Evolutionary conservation across 2,329 filamentous ascomycete genomes (phyloP), one percentile per base, ranked within the genome.

Genomic region (Leptographium flavum): DNA sequence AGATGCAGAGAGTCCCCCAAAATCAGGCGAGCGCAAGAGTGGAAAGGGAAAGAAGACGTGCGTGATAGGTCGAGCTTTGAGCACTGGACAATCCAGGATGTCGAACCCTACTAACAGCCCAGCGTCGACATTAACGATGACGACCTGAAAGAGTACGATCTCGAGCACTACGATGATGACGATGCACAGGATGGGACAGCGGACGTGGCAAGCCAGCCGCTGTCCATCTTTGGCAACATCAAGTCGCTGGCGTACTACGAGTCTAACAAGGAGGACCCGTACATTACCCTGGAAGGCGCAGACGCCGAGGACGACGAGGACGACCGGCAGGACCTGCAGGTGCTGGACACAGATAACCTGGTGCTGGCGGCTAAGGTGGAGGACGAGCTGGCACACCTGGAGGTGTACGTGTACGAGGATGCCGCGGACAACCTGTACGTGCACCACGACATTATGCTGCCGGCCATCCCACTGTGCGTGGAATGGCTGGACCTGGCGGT

Each of bases 361-460:
- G 73, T 98, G 30, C 70, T 98, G 40, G 85, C 90, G 11, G 88
- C 87, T 52, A 90, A 94, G 66, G 82, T 96, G 43, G 92, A 98
- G 64, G 92, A 98, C 56, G 92, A 98, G 60, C 81, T 98, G 49
- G 90, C 92, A 17, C 90, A 96, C 63, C 71, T 98, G 23, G 92
- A 98, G 62, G 83, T 96, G 19, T 95, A 96, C 58, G 87, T 98
- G 25, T 98, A 96, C 65, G 92, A 98, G 63, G 92, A 96, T 56
- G 79, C 79, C 50, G 84, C 81, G 38, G 92, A 96, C 65, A 98
- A 98, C 61, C 80, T 98, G 49, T 98, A 98, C 62, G 90, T 98
- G 22, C 92, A 98, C 67, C 92, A 98, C 73, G 92, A 98, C 63
- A 94, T 98, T 56, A 96, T 98, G 90, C 75, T 98, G 46, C 92